These are phyloP conservation scores for Penicillium polonicum DNA, from an alignment of 2,329 filamentous ascomycete genomes.

Conservation along the genomic window DNA sequence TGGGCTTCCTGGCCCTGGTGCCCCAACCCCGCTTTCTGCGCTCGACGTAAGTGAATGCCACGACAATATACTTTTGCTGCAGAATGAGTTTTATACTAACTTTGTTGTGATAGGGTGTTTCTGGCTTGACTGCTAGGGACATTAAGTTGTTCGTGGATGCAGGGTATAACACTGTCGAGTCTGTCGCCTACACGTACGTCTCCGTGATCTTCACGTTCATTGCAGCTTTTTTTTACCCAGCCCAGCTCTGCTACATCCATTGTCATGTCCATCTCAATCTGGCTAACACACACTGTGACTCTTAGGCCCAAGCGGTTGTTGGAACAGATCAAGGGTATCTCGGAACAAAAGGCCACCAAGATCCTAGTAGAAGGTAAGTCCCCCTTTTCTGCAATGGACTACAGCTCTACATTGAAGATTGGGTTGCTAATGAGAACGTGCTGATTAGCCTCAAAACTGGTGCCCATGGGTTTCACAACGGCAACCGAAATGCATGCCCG, in stretches of 20 bases:
- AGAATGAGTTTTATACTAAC: slow-evolving; percentile 5
- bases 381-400: not conserved
- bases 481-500: slow-evolving; percentile 98
- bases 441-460: slow-evolving; percentile 77
- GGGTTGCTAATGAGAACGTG: slow-evolving; percentile 10
- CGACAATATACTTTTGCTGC: not conserved
- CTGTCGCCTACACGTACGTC: slow-evolving; percentile 83
- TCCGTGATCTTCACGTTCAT: not conserved
- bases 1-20: slow-evolving; percentile 76
- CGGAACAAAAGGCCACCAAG: slow-evolving; percentile 92
- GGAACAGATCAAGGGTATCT: slow-evolving; percentile 97
- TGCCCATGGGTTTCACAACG: slow-evolving; percentile 98
- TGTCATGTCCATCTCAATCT: not conserved
- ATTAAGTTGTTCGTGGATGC: slow-evolving; percentile 90
- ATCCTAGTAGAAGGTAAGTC: slow-evolving; percentile 80
- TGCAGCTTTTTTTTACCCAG: not conserved
- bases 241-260: not conserved
- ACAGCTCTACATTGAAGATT: not conserved
- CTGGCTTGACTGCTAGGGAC: slow-evolving; percentile 89
- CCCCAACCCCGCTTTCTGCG: slow-evolving; percentile 82
- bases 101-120: slow-evolving; percentile 65
- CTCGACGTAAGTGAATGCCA: slow-evolving; percentile 66
- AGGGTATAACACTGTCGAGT: slow-evolving; percentile 92
- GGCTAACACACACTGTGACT: slow-evolving; percentile 1
- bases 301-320: slow-evolving; percentile 66